Base-by-base conservation (phyloP, 2,329 filamentous ascomycete species). In the Arthroderma sp. region DNA sequence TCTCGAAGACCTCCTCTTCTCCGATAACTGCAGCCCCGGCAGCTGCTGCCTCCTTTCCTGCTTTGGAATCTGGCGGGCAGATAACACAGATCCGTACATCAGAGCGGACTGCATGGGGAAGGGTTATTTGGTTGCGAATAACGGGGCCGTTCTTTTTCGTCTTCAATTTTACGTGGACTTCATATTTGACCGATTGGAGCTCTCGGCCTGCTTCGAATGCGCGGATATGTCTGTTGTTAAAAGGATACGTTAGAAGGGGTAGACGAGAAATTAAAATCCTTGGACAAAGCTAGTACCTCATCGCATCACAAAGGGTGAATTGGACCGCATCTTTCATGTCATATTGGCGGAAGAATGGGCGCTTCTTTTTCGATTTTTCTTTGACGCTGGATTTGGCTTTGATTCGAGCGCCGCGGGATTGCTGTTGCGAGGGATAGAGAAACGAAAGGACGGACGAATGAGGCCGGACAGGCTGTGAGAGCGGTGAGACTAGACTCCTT, bases 31-130 rank as follows among this genome's bases (percentile, higher is more conserved):
- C 74, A 10, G 91, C 93, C 44, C 91, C 93, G 0, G 83, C 83
- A 6, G 77, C 73, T 31, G 74, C 74, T 3, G 93, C 91, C 42
- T 86, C 81, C 52, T 77, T 73, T 43, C 82, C 86, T 42, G 79
- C 74, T 50, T 78, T 74, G 51, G 83, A 87, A 52, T 80, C 81
- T 45, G 89, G 82, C n/a, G 85, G 80, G 61, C 83, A 89, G 54
- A 98, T 85, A 45, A 96, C 91, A 59, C 82, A 91, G 57, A 98
- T 87, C 50, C 82, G 80, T 42, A 87, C 74, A 62, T 94, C 86
- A 51, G 85, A 93, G 63, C 86, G 84, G 53, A 96, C 85, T 4
- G 88, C 82, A 64, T 93, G 83, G 0, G 91, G 91, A 11, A 98
- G 80, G 36, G 83, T 81, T 59, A 98, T 74, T 60, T 86, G 84